These are phyloP conservation scores for Wickerhamiella parazyma DNA, from an alignment of 805 yeast genomes.

Conservation along the genomic window DNA sequence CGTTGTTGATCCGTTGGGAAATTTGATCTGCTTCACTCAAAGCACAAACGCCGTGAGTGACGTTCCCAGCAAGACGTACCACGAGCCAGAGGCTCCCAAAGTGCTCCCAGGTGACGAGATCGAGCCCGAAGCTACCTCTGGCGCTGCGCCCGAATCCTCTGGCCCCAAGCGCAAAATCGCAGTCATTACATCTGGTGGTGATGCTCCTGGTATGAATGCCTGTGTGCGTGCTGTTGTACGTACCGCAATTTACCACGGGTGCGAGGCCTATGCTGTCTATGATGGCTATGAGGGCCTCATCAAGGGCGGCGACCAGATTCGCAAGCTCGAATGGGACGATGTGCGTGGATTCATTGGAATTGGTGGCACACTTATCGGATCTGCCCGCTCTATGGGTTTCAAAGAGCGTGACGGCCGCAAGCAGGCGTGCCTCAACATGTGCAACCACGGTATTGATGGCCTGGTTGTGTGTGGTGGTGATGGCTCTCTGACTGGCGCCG, in stretches of 20 bases:
- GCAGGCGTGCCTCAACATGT: slow-evolving; percentile 70
- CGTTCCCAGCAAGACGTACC: slow-evolving; percentile 2
- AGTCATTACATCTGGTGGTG: slow-evolving; percentile 98
- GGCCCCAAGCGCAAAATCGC: slow-evolving; percentile 47
- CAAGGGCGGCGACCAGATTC: slow-evolving; percentile 65
- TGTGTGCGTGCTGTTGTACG: slow-evolving; percentile 91
- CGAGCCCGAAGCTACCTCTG: slow-evolving; percentile 8
- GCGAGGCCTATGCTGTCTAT: slow-evolving; percentile 81
- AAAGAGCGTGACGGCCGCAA: slow-evolving; percentile 76
- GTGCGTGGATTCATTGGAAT: slow-evolving; percentile 85
- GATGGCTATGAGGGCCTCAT: slow-evolving; percentile 95
- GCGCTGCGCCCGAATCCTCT: not conserved
- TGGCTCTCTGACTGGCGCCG: slow-evolving; percentile 97
- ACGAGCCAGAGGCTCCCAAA: slow-evolving; percentile 9
- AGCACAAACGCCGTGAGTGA: slow-evolving; percentile 10
- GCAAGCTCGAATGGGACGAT: slow-evolving; percentile 79
- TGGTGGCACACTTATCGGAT: slow-evolving; percentile 95
- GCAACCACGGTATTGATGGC: slow-evolving; percentile 82
- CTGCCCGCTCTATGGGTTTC: slow-evolving; percentile 84
- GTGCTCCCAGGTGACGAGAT: slow-evolving; percentile 13
- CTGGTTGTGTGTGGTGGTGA: slow-evolving; percentile 97
- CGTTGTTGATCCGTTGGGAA: slow-evolving; percentile 73
- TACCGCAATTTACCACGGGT: slow-evolving; percentile 72
- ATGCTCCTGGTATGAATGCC: slow-evolving; percentile 97
- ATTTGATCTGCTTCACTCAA: slow-evolving; percentile 60